Conservation (phyloP, 768 basidiomycete species). For the Auricularia sp. region DNA sequence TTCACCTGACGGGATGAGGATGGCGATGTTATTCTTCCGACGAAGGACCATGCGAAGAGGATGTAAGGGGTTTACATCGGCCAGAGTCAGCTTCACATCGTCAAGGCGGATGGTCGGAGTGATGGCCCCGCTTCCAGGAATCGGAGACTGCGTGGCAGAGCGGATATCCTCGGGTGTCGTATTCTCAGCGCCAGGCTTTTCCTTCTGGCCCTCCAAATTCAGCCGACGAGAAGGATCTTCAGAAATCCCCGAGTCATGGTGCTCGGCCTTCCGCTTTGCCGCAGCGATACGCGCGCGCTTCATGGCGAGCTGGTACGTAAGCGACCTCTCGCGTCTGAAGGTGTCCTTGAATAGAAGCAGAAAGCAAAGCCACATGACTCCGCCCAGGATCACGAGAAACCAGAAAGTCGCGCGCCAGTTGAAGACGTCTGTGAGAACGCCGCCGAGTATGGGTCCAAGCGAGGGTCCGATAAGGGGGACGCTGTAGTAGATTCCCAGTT, state of each 20-base stretch:
- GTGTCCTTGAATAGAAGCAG: slow-evolving; percentile 69
- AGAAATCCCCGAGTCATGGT: slow-evolving; percentile 16
- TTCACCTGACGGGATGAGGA: slow-evolving; percentile 57
- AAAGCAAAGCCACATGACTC: slow-evolving; percentile 45
- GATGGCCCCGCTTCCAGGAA: background rate
- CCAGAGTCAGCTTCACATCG: slow-evolving; percentile 45
- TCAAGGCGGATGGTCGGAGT: slow-evolving; percentile 6
- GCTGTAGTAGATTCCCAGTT: slow-evolving; percentile 68
- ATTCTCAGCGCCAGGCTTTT: background rate
- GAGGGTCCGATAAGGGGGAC: slow-evolving; percentile 25
- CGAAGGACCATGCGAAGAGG: slow-evolving; percentile 51
- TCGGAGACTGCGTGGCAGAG: slow-evolving; percentile 11
- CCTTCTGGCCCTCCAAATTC: background rate
- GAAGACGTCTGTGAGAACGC: slow-evolving; percentile 52
- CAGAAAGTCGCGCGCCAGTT: slow-evolving; percentile 79
- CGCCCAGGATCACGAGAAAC: slow-evolving; percentile 61
- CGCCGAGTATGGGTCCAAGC: slow-evolving; percentile 63
- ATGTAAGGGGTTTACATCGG: slow-evolving; percentile 65
- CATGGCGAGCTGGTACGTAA: slow-evolving; percentile 64
- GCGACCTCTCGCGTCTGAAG: slow-evolving; percentile 72
- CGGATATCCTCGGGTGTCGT: background rate
- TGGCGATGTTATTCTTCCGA: slow-evolving; percentile 55
- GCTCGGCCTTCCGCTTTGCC: slow-evolving; percentile 5
- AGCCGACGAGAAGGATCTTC: slow-evolving; percentile 13
- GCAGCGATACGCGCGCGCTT: slow-evolving; percentile 21